Percentiles rank a stretch among this genome's conserved stretches.
These are phyloP conservation scores for Pseudocercospora eumusae DNA, from an alignment of 2,329 filamentous ascomycete species.

Conservation along the genomic window DNA sequence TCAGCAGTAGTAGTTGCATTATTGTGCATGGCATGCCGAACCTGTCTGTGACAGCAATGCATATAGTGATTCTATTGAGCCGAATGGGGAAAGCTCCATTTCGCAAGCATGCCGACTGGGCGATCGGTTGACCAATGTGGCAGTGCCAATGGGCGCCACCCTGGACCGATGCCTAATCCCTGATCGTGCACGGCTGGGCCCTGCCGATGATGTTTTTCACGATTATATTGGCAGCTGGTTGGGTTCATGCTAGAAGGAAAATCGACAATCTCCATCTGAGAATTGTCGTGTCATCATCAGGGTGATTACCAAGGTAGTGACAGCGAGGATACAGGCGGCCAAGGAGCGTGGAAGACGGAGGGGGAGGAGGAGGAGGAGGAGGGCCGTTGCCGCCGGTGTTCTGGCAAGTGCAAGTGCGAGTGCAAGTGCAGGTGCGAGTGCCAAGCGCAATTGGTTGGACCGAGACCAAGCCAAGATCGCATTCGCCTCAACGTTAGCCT, in stretches of 20 bases:
- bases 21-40: neutral
- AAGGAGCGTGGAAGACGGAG: neutral
- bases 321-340: too few relatives aligned
- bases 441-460: neutral
- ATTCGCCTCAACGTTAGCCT: neutral
- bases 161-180: neutral
- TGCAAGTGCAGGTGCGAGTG: too few relatives aligned
- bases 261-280: neutral
- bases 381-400: constrained; percentile 1
- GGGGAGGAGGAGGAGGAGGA: too few relatives aligned
- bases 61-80: neutral
- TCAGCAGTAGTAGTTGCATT: too few relatives aligned
- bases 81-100: neutral
- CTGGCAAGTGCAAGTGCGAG: neutral
- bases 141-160: neutral
- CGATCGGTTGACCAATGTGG: constrained; percentile 6
- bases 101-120: constrained; percentile 11
- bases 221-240: neutral
- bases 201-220: neutral
- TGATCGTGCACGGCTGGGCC: neutral
- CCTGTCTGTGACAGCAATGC: neutral
- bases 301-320: too few relatives aligned
- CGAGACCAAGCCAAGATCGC: neutral
- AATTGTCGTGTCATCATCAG: neutral
- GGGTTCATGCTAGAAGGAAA: neutral